A percentile compares a stretch with the other conserved stretches of the same genome.
These are phyloP conservation scores for Neurospora pannonica DNA, from an alignment of 495 filamentous ascomycete genomes.

Conservation along the genomic window DNA sequence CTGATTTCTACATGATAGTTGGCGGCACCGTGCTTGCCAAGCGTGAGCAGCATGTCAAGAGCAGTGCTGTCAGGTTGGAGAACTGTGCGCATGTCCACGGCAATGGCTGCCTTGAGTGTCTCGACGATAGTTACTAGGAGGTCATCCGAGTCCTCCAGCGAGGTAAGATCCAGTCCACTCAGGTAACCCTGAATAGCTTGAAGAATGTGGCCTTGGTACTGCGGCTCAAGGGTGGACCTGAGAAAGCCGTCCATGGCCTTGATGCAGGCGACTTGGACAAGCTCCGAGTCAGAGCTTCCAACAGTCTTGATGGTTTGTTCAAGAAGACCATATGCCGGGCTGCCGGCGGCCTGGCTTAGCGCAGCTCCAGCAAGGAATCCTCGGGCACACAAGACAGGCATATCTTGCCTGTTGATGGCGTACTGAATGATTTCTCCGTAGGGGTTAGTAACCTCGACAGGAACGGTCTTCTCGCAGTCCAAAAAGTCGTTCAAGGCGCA, in stretches of 20 bases:
- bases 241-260: constrained; percentile 81
- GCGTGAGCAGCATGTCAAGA: constrained; percentile 77
- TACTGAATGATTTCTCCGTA: constrained; percentile 72
- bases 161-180: constrained; percentile 65
- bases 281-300: constrained; percentile 62
- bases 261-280: constrained; percentile 87
- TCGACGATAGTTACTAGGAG: constrained; percentile 84
- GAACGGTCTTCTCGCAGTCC: constrained; percentile 59
- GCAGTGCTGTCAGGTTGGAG: constrained; percentile 55
- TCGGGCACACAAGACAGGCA: constrained; percentile 65
- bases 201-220: constrained; percentile 65
- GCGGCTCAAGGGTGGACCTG: constrained; percentile 40
- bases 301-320: constrained; percentile 69
- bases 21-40: constrained; percentile 76
- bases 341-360: constrained; percentile 46
- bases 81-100: constrained; percentile 62
- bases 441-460: constrained; percentile 53
- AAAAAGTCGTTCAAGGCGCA: constrained; percentile 69
- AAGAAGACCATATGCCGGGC: constrained; percentile 45
- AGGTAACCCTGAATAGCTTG: constrained; percentile 69
- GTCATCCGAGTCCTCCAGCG: constrained; percentile 79
- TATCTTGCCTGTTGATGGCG: constrained; percentile 54
- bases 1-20: constrained; percentile 81
- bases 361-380: constrained; percentile 77
- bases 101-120: constrained; percentile 73